phyloP scores from a whole-genome alignment of 805 yeast species.

The Yarrowia phangngaensis region DNA sequence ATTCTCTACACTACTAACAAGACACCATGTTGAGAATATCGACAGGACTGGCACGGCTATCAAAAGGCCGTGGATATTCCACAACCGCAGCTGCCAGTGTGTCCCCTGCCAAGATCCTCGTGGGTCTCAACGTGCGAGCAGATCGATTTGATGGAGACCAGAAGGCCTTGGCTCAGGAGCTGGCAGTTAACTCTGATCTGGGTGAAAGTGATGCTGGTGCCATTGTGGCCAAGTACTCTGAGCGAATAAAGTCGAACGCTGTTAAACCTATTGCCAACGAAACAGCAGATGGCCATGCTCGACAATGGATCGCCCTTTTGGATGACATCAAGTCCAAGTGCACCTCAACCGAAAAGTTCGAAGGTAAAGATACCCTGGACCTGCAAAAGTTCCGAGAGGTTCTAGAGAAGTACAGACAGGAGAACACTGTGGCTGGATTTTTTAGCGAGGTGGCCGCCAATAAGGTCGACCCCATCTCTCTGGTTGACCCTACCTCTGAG shows the following conservation, averaged over 20 bases:
- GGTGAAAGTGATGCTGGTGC: slow-evolving; percentile 6
- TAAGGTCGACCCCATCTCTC: slow-evolving; percentile 11
- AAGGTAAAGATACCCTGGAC: slow-evolving; percentile 15
- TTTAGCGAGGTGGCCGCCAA: neutral
- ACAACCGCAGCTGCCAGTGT: too few relatives aligned
- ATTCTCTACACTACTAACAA: neutral
- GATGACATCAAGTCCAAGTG: slow-evolving; percentile 17
- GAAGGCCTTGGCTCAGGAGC: slow-evolving; percentile 11
- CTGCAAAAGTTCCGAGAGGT: slow-evolving; percentile 18
- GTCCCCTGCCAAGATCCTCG: slow-evolving; percentile 25
- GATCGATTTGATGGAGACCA: slow-evolving; percentile 19
- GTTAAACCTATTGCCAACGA: neutral
- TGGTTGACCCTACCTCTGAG: slow-evolving; percentile 16
- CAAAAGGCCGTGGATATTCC: slow-evolving; percentile 2
- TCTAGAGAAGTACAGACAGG: slow-evolving; percentile 11
- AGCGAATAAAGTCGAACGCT: neutral
- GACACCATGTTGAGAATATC: slow-evolving; percentile 19
- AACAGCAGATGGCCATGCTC: slow-evolving; percentile 15
- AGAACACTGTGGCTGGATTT: neutral
- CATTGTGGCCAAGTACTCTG: neutral
- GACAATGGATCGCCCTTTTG: slow-evolving; percentile 17
- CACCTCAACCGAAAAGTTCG: neutral
- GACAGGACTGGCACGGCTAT: neutral
- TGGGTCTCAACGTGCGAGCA: slow-evolving; percentile 22
- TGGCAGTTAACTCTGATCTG: slow-evolving; percentile 15